phyloP scores from a whole-genome alignment of 176 grass and related monocot genomes.

The Typha latifolia region DNA sequence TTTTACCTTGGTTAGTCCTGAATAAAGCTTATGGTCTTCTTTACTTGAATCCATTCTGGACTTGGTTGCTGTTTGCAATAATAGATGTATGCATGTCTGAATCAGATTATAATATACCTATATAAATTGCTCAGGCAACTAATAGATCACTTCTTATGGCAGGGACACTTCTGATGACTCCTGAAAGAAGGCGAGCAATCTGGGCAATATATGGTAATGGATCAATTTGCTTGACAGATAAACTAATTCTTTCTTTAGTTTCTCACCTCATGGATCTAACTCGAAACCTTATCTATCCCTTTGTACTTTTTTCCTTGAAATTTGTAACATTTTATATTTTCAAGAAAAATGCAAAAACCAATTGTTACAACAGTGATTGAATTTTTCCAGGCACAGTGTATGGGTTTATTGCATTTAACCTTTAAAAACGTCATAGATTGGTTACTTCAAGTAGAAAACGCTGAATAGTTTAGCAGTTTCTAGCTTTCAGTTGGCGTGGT shows the following conservation, averaged over 20 bases:
- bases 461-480: not conserved
- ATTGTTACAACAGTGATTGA: not conserved
- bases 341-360: not conserved
- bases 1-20: constrained; percentile 70
- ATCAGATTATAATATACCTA: no score
- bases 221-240: not conserved
- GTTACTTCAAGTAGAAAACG: not conserved
- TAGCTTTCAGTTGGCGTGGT: not conserved
- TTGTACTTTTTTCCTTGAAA: not conserved
- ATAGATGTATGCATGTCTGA: not conserved
- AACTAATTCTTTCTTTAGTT: not conserved
- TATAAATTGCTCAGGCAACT: no score
- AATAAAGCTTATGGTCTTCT: not conserved
- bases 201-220: constrained; percentile 88
- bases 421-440: not conserved
- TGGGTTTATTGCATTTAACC: not conserved
- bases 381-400: not conserved
- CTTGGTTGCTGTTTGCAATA: not conserved
- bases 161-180: constrained; percentile 94
- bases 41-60: no score
- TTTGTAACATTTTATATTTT: not conserved
- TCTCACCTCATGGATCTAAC: not conserved
- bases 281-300: no score
- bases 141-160: not conserved
- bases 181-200: constrained; percentile 73